Conservation (phyloP, 2,329 filamentous ascomycete genomes). For the Shiraia sp. region DNA sequence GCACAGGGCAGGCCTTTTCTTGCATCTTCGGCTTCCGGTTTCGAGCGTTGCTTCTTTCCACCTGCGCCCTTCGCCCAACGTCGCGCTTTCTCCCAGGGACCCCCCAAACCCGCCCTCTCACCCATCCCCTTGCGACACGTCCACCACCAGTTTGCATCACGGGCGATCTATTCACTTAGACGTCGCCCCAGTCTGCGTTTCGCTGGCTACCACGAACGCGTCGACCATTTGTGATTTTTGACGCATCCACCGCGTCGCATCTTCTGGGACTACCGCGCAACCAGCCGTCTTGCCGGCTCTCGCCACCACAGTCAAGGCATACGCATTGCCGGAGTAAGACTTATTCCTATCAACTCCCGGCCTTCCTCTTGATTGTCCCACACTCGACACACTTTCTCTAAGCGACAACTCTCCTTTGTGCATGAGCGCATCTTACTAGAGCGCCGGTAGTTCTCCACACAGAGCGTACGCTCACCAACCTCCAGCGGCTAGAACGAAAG, state of each 20-base stretch:
- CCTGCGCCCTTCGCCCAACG: constrained; percentile 6
- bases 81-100: constrained; percentile 13
- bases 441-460: constrained; percentile 33
- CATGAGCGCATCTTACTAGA: constrained; percentile 43
- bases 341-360: constrained; percentile 29
- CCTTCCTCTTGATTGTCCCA: constrained; percentile 22
- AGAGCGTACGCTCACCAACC: constrained; percentile 45
- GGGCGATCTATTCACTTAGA: constrained; percentile 48
- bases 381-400: constrained; percentile 19
- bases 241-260: constrained; percentile 21
- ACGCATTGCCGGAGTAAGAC: constrained; percentile 24
- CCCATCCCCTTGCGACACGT: constrained; percentile 15
- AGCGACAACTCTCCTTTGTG: constrained; percentile 31
- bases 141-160: constrained; percentile 21
- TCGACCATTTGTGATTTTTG: constrained; percentile 6
- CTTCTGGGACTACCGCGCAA: not conserved
- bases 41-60: constrained; percentile 20
- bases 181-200: constrained; percentile 38
- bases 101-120: constrained; percentile 6
- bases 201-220: constrained; percentile 12
- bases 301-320: constrained; percentile 10
- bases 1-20: constrained; percentile 10
- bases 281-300: constrained; percentile 14
- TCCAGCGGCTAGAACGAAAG: constrained; percentile 42
- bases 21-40: constrained; percentile 18